Conservation (phyloP, 495 filamentous ascomycete genomes). For the Jackrogersella multiformis region DNA sequence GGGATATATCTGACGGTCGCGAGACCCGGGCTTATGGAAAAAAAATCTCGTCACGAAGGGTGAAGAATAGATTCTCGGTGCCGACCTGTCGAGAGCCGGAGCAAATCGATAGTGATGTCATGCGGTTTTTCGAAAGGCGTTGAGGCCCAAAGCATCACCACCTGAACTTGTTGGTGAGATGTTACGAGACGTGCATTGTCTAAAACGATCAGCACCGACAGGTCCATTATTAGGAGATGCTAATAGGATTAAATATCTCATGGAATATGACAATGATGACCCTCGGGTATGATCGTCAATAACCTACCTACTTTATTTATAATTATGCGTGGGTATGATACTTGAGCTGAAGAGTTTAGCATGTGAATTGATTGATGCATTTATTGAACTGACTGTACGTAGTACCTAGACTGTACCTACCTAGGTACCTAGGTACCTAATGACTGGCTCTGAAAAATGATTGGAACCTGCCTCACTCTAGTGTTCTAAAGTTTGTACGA, state of each 20-base stretch:
- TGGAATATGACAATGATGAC: not conserved
- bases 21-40: not conserved
- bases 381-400: too few species aligned
- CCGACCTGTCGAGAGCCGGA: not conserved
- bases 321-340: not conserved
- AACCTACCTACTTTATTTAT: not conserved
- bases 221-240: not conserved
- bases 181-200: not conserved
- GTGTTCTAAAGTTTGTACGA: not conserved
- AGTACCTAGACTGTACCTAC: too few species aligned
- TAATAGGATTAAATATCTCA: conserved; percentile 3
- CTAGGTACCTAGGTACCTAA: too few species aligned
- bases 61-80: not conserved
- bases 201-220: not conserved
- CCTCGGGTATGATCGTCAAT: not conserved
- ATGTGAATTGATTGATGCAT: too few species aligned
- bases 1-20: not conserved
- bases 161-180: conserved; percentile 10
- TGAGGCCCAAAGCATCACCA: not conserved
- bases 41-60: not conserved
- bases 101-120: conserved; percentile 1
- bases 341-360: too few species aligned
- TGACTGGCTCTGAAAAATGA: too few species aligned
- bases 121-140: not conserved
- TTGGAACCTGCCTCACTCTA: too few species aligned